Percentiles rank a stretch among this genome's conserved stretches.
Evolutionary conservation across 176 grass and related monocot species (phyloP).

Genomic region (Oryza brachyantha): DNA sequence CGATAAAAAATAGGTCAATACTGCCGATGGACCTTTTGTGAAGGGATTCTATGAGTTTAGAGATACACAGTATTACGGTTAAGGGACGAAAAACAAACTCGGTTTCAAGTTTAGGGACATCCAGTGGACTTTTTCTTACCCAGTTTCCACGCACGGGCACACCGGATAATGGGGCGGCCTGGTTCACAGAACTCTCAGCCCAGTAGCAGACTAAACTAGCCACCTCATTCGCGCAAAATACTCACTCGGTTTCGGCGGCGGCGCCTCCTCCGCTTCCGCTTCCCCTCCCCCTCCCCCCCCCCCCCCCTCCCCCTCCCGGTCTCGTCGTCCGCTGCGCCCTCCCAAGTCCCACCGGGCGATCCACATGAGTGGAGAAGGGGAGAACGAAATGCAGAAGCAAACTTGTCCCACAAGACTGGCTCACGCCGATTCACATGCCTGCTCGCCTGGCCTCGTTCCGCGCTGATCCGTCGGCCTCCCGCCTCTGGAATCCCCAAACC

Average conservation of each 20-base stretch:
- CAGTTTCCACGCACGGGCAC: background rate
- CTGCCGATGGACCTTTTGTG: too few relatives aligned
- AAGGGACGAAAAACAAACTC: too few relatives aligned
- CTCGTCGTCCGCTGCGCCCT: background rate
- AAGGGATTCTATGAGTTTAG: too few relatives aligned
- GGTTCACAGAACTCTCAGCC: background rate
- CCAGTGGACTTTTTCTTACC: too few relatives aligned
- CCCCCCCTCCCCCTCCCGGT: background rate
- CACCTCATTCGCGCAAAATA: background rate
- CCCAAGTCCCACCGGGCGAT: background rate
- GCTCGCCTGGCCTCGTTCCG: background rate
- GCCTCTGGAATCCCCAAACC: background rate
- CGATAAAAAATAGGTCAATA: too few relatives aligned
- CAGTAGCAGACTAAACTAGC: background rate
- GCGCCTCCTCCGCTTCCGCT: background rate
- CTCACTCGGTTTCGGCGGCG: background rate
- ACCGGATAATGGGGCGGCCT: background rate
- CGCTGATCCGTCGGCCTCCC: constrained; percentile 12
- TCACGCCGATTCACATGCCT: constrained; percentile 4
- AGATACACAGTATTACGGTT: too few relatives aligned
- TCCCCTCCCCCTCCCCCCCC: background rate
- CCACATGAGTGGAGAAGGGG: too few relatives aligned
- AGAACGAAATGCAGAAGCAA: background rate
- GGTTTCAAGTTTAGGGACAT: too few relatives aligned
- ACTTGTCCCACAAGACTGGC: constrained; percentile 26